These are phyloP conservation scores for Hygrophorus pudorinus DNA, from an alignment of 768 basidiomycete species.

Conservation along the genomic window DNA sequence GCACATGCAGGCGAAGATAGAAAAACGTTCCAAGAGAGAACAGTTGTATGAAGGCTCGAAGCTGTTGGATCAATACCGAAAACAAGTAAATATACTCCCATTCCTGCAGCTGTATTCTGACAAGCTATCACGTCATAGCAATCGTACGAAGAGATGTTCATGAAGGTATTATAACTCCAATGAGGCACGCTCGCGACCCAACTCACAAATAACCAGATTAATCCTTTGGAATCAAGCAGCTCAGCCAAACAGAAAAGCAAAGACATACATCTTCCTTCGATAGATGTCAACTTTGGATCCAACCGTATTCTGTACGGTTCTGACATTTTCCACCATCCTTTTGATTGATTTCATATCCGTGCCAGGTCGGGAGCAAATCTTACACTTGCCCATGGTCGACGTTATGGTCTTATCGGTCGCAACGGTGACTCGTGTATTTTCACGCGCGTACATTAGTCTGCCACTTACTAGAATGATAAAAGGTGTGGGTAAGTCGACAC, in stretches of 20 bases:
- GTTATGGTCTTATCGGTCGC: constrained; percentile 87
- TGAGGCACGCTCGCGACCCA: background rate
- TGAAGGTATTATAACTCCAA: constrained; percentile 57
- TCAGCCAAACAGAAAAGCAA: constrained; percentile 91
- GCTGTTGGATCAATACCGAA: constrained; percentile 82
- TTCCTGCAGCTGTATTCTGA: background rate
- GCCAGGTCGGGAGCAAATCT: constrained; percentile 73
- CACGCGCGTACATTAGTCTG: background rate
- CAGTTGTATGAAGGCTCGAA: constrained; percentile 91
- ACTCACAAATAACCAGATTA: constrained; percentile 44
- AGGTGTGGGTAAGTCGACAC: constrained; percentile 95
- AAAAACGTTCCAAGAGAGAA: constrained; percentile 84
- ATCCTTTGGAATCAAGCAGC: constrained; percentile 76
- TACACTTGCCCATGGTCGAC: constrained; percentile 80
- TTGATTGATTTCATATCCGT: constrained; percentile 3
- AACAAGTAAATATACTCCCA: constrained; percentile 46
- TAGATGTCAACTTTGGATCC: constrained; percentile 94
- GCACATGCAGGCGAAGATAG: constrained; percentile 77
- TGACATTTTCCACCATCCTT: background rate
- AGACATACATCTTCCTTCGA: constrained; percentile 88
- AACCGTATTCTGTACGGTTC: constrained; percentile 74
- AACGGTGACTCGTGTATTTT: constrained; percentile 41
- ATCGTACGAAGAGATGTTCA: constrained; percentile 98
- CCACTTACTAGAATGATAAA: background rate
- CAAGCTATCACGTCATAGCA: constrained; percentile 41